Base-by-base conservation (phyloP, 805 yeast genomes). In the Saccharomycopsis sp. region DNA sequence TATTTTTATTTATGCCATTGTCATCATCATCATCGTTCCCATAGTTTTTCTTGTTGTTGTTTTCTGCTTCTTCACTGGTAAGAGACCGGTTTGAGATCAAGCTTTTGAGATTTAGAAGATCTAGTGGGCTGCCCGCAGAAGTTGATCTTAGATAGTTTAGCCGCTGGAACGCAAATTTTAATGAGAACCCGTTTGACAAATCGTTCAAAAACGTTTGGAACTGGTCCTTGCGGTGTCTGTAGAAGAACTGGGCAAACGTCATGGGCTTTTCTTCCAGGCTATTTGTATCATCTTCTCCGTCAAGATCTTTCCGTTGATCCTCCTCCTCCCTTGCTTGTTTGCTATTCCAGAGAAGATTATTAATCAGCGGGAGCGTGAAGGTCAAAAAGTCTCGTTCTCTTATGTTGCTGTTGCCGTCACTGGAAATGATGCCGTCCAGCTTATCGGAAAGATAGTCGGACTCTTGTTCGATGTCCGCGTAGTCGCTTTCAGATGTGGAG, bases 81-180 rank as follows among this genome's bases (percentile, higher is more conserved):
- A n/a, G n/a, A n/a, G n/a, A n/a, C n/a, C n/a, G n/a, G n/a, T n/a
- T n/a, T n/a, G n/a, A n/a, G n/a, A n/a, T n/a, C n/a, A n/a, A n/a
- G n/a, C n/a, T n/a, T n/a, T n/a, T n/a, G n/a, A n/a, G n/a, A n/a
- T n/a, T n/a, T n/a, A n/a, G n/a, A n/a, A n/a, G n/a, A n/a, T n/a
- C n/a, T n/a, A n/a, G n/a, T n/a, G n/a, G n/a, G n/a, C n/a, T n/a
- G n/a, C n/a, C n/a, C n/a, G n/a, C n/a, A n/a, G n/a, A n/a, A n/a
- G n/a, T 32, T 19, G 36, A 23, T 31, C 41, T 36, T 8, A 41
- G 26, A 26, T 42, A 42, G 23, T 72, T 77, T 35, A 75, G 62
- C 30, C 77, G 50, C 31, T 71, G 75, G 5, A 73, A 56, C 1
- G 82, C 79, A 12, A 70, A 62, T 30, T 66, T 63, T 9, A 73